phyloP scores from a whole-genome alignment of 495 filamentous ascomycete genomes.

The Tuber aestivum region DNA sequence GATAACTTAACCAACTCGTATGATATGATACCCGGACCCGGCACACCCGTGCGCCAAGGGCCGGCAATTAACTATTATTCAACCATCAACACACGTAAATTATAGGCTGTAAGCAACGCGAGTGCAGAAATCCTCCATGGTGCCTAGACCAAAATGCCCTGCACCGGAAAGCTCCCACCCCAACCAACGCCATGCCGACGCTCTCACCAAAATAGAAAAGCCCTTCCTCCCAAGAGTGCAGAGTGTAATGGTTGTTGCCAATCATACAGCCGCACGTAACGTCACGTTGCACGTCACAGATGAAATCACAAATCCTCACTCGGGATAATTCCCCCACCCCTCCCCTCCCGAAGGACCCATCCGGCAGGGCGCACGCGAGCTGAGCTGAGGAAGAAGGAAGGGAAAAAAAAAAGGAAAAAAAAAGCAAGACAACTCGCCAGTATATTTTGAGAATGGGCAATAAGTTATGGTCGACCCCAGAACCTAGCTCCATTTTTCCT shows the following conservation, averaged over 20 bases:
- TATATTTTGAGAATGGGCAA: neutral
- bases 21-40: no score
- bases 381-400: neutral
- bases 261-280: slow-evolving; percentile 4
- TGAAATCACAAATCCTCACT: neutral
- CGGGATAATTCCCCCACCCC: neutral
- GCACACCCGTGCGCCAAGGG: neutral
- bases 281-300: neutral
- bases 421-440: no score
- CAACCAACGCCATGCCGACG: neutral
- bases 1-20: no score
- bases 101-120: neutral
- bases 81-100: neutral
- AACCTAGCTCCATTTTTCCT: neutral
- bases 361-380: neutral
- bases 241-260: neutral
- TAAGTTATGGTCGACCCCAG: neutral
- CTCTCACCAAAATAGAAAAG: neutral
- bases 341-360: neutral
- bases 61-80: neutral
- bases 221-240: neutral
- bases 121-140: neutral
- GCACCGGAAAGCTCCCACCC: neutral
- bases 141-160: neutral
- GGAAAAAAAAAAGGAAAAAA: neutral